Conservation (phyloP, 345 rosid genomes). For the Eucalyptus paniculata region DNA sequence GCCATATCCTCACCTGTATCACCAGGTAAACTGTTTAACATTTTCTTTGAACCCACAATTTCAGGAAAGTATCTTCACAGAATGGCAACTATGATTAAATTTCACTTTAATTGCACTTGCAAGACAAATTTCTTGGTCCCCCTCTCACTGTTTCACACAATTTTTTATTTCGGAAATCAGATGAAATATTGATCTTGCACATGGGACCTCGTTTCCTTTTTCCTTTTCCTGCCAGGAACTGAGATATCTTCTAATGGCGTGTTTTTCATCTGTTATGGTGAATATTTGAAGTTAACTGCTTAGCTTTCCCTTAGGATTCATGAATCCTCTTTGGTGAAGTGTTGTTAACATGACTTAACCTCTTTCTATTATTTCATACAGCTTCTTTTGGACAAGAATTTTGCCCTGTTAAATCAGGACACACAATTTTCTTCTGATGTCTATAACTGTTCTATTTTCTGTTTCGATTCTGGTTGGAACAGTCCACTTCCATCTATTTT, state of each 20-base stretch:
- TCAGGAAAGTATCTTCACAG: background rate
- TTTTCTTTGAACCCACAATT: background rate
- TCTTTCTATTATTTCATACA: background rate
- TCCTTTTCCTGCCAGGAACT: background rate
- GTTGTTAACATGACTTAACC: background rate
- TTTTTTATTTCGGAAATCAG: background rate
- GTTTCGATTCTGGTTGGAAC: background rate
- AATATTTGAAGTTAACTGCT: background rate
- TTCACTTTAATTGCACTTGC: background rate
- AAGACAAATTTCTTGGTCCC: background rate
- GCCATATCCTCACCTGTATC: conserved; percentile 73
- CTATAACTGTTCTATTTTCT: background rate
- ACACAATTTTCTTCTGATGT: background rate
- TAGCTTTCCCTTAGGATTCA: background rate
- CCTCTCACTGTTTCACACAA: background rate
- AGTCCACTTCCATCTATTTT: background rate
- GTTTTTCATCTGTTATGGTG: background rate
- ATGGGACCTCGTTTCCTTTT: background rate
- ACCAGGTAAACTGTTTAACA: conserved; percentile 32
- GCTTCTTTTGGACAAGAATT: background rate
- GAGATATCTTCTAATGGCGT: background rate
- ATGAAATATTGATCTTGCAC: background rate
- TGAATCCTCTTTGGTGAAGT: background rate
- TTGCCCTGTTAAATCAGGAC: background rate
- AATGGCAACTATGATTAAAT: background rate